Conservation (phyloP, 2,329 filamentous ascomycete genomes). For the Thyridium curvatum region DNA sequence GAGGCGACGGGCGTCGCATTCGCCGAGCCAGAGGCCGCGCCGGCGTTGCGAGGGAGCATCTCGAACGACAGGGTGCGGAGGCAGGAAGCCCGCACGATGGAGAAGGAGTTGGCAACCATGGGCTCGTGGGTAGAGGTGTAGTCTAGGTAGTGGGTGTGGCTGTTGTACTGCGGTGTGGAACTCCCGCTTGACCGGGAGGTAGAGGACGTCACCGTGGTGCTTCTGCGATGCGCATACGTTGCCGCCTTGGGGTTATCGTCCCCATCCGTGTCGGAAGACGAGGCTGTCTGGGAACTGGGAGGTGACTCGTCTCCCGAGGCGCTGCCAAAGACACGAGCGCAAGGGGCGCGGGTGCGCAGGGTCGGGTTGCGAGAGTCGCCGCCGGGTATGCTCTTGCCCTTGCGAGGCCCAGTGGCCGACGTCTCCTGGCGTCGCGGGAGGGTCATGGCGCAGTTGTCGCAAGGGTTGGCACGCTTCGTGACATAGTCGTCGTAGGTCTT, state of each 20-base stretch:
- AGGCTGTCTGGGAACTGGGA: slow-evolving; percentile 43
- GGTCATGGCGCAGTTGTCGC: slow-evolving; percentile 63
- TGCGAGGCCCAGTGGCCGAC: slow-evolving; percentile 4
- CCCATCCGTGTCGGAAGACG: slow-evolving; percentile 42
- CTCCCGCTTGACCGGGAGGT: slow-evolving; percentile 48
- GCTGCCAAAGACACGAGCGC: slow-evolving; percentile 47
- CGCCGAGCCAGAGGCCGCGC: slow-evolving; percentile 24
- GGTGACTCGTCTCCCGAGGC: slow-evolving; percentile 37
- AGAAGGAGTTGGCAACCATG: slow-evolving; percentile 54
- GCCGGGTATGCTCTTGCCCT: not conserved
- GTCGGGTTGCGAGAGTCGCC: slow-evolving; percentile 38
- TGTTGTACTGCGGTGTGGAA: slow-evolving; percentile 37
- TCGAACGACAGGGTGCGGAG: slow-evolving; percentile 62
- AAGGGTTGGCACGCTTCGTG: slow-evolving; percentile 56
- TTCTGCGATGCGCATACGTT: slow-evolving; percentile 22
- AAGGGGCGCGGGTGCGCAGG: slow-evolving; percentile 53
- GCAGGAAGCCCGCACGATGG: slow-evolving; percentile 60
- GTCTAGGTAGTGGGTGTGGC: slow-evolving; percentile 59
- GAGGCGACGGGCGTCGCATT: slow-evolving; percentile 23
- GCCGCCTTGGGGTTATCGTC: slow-evolving; percentile 34
- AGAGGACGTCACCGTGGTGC: slow-evolving; percentile 34
- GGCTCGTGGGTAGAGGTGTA: slow-evolving; percentile 66
- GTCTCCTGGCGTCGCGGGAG: slow-evolving; percentile 43
- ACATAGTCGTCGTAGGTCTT: slow-evolving; percentile 62
- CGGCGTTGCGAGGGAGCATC: slow-evolving; percentile 52